Base-by-base conservation (phyloP, 345 rosid genomes). In the Conringia planisiliqua region DNA sequence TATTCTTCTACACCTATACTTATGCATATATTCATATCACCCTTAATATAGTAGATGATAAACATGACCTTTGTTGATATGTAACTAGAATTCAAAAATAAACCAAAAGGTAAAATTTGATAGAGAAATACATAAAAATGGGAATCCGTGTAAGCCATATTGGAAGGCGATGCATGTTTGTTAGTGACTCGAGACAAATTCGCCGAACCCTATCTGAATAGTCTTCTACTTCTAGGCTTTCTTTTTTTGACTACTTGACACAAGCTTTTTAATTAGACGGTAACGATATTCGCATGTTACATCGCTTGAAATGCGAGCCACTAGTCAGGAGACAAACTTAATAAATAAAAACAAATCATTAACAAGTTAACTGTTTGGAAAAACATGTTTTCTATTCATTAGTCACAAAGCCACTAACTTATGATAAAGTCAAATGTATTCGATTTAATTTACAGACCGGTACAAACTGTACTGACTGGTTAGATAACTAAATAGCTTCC, bases 111-210 rank as follows among this genome's bases (percentile, higher is more conserved):
- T 18, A 22, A 13, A 10, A 9, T 10, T 22, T 42, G 14, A 22
- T 46, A 38, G 62, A 18, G 16, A 44, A 43, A 70, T 55, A 55
- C 33, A 60, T 43, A 54, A 10, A 43, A n/a, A 26, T 62, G 38
- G 80, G 71, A 63, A 62, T 10, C 51, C 29, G 80, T 70, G 75
- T 43, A 52, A 62, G 64, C 57, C n/a, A 8, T 68, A 51, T 57
- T 62, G 75, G 70, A 76, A 76, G 60, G 71, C 27, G 75, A 76
- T 62, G 70, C 79, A 76, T 69, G 79, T 54, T 70, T 68, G 80
- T 70, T 70, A 70, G 60, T n/a, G 71, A 76, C 70, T 43, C 80
- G 80, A 76, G 80, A 76, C 75, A 62, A 62, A 44, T 70, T 62
- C 80, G 80, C 80, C 80, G 80, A 55, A 76, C n/a, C 35, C 80